Percentiles rank a stretch among this genome's conserved stretches.
phyloP scores from a whole-genome alignment of 129 eudicot species.

The Dittrichia graveolens region DNA sequence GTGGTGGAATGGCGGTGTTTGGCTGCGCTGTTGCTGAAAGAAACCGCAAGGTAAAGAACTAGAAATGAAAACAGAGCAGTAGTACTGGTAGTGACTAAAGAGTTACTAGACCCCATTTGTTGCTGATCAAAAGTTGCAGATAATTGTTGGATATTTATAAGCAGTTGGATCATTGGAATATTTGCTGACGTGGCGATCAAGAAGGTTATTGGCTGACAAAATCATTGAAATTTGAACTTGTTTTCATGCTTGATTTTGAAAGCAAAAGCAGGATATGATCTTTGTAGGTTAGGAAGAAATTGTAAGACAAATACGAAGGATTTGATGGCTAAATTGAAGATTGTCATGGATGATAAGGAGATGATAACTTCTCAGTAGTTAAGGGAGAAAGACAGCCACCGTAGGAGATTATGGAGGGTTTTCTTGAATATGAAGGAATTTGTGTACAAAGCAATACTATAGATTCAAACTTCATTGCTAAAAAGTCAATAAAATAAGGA shows the following conservation, averaged over 20 bases:
- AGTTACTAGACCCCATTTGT: constrained; percentile 44
- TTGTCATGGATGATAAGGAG: constrained; percentile 29
- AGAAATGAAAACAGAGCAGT: constrained; percentile 42
- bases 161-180: constrained; percentile 1
- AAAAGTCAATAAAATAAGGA: constrained; percentile 11
- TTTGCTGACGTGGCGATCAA: background rate
- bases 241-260: constrained; percentile 8
- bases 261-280: constrained; percentile 20
- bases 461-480: constrained; percentile 7
- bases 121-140: constrained; percentile 5
- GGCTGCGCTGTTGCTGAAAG: constrained; percentile 41
- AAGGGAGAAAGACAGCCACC: constrained; percentile 42
- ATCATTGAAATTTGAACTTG: constrained; percentile 34
- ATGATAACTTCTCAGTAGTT: constrained; percentile 35
- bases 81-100: constrained; percentile 36
- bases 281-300: constrained; percentile 31
- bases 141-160: constrained; percentile 20
- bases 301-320: constrained; percentile 16
- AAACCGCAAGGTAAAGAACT: constrained; percentile 37
- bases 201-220: constrained; percentile 30
- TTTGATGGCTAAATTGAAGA: constrained; percentile 34
- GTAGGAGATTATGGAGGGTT: constrained; percentile 29
- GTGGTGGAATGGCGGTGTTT: constrained; percentile 40
- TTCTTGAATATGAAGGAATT: constrained; percentile 35
- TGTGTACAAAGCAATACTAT: constrained; percentile 21